Evolutionary conservation across 305 asterid species (phyloP).

Genomic region (Plantago lanceolata): DNA sequence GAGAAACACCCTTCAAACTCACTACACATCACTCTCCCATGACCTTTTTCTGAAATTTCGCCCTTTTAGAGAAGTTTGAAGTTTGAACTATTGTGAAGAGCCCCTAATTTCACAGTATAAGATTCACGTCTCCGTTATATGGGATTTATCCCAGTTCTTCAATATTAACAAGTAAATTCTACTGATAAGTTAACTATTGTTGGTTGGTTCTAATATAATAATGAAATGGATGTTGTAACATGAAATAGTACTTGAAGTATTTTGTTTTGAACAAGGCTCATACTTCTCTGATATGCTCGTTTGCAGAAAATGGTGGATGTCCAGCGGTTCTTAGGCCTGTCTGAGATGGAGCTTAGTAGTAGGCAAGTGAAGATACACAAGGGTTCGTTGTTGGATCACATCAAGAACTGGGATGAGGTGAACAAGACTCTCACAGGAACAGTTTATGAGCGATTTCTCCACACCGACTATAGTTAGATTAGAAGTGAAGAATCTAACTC

Average conservation of each 20-base stretch:
- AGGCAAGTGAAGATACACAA: conserved; percentile 83
- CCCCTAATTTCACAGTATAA: not conserved
- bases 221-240: too few species aligned
- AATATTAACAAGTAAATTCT: not conserved
- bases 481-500: conserved; percentile 19
- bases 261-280: not conserved
- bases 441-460: conserved; percentile 52
- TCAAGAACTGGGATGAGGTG: conserved; percentile 70
- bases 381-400: conserved; percentile 61
- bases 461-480: conserved; percentile 36
- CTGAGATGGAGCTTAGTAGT: conserved; percentile 54
- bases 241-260: too few species aligned
- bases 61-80: not conserved
- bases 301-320: conserved; percentile 65
- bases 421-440: conserved; percentile 58
- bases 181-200: too few species aligned
- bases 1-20: too few species aligned
- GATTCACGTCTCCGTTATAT: too few species aligned
- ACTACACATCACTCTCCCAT: too few species aligned
- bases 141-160: not conserved
- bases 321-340: conserved; percentile 56
- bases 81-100: not conserved
- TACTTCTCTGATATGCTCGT: not conserved
- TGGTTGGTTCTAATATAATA: not conserved
- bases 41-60: not conserved